Evolutionary conservation across 75 land plant genomes (phyloP), one percentile per base, ranked within the genome.

Genomic region (Cryptomeria japonica): DNA sequence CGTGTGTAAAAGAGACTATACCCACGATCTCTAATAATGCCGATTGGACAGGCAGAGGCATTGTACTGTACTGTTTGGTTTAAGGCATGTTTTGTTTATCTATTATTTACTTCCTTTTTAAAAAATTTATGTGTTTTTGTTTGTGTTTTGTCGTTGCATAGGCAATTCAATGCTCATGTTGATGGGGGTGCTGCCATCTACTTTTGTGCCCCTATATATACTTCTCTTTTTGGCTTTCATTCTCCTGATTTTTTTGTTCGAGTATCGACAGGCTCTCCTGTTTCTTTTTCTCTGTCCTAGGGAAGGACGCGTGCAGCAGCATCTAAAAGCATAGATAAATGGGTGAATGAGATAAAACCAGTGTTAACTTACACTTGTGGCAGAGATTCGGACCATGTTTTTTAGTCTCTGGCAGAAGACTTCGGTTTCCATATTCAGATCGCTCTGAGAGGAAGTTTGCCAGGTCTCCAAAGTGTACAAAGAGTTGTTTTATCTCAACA

Each of bases 121-220:
- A 22, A 22, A 15, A 44, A n/a, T n/a, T n/a, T 44, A 1, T 44
- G 3, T 4, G 0, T 11, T 51, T 51, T 1, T 12, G 15, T 51
- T 25, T 64, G 70, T 79, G 82, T 79, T 38, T 38, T 38, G 39
- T 41, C 42, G 82, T 79, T 41, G 82, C 38, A 42, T 49, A 44
- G 46, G 84, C 84, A 82, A 49, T 82, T 82, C 44, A 42, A 82
- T 44, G 84, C 41, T 42, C n/a, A 46, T 82, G 31, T 82, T 82
- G 44, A 79, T 79, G 84, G 51, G 84, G 46, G 84, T 12, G 84
- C 84, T 82, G 84, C 46, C 84, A 82, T 82, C 84, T 82, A 82
- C 84, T 42, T 82, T 82, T 82, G 84, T n/a, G 84, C 84, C 47
- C 44, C 10, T 82, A 34, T 34, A 73, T 11, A 73, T 73, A 73